Conservation (phyloP, 1,139 yeast genomes). For the Zygosaccharomyces pseudobailii region DNA sequence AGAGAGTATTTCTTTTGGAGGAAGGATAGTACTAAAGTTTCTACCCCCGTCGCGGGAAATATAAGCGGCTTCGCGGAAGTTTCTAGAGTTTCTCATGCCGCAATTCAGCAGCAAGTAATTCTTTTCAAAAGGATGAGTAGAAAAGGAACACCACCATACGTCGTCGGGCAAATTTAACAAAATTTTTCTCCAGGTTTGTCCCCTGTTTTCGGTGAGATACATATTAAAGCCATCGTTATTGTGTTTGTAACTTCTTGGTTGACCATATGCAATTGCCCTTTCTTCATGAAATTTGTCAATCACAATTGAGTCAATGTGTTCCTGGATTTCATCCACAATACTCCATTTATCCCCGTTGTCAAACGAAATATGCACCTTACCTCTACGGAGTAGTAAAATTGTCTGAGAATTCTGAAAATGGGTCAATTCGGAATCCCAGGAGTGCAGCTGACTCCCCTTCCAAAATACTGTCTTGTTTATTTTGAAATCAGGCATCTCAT, state of each 20-base stretch:
- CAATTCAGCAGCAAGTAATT: conserved; percentile 13
- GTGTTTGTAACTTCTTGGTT: not conserved
- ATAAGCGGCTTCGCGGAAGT: not conserved
- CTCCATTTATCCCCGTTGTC: conserved; percentile 29
- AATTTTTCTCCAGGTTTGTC: conserved; percentile 21
- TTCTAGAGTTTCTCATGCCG: conserved; percentile 1
- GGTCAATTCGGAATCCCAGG: not conserved
- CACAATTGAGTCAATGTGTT: conserved; percentile 8
- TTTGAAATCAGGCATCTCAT: not conserved
- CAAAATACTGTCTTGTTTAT: not conserved
- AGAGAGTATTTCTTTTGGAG: not conserved
- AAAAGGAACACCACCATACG: not conserved
- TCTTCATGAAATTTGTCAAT: conserved; percentile 17
- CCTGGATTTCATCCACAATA: conserved; percentile 3
- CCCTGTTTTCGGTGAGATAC: conserved; percentile 26
- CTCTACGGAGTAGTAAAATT: not conserved
- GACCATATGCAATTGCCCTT: conserved; percentile 22
- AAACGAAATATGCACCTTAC: not conserved
- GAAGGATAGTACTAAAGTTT: conserved; percentile 11
- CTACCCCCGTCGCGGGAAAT: conserved; percentile 21
- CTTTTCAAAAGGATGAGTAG: conserved; percentile 13
- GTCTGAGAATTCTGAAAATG: not conserved
- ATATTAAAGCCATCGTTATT: not conserved
- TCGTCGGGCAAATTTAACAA: conserved; percentile 2
- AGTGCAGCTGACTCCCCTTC: not conserved